Evolutionary conservation across 1,284 basidiomycete species (phyloP).

Genomic region (Polyporus tsugae): DNA sequence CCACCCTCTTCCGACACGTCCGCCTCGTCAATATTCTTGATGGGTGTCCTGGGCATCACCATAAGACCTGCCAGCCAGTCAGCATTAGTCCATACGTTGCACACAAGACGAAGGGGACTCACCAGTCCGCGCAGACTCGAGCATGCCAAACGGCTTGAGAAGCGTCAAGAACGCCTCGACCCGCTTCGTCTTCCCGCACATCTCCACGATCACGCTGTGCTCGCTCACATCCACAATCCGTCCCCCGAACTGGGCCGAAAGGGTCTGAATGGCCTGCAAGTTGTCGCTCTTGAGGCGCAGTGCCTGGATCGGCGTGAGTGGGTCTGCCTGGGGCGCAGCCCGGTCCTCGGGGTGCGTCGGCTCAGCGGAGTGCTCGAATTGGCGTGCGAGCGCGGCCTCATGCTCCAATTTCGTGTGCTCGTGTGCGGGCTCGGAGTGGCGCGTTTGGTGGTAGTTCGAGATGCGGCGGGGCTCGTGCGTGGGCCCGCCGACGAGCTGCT

Average conservation of each 20-base stretch:
- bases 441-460: slow-evolving; percentile 10
- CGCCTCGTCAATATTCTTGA: slow-evolving; percentile 74
- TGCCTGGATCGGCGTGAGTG: slow-evolving; percentile 75
- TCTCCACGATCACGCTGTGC: slow-evolving; percentile 93
- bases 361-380: slow-evolving; percentile 68
- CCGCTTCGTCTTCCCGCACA: slow-evolving; percentile 91
- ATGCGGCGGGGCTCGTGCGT: slow-evolving; percentile 72
- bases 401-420: slow-evolving; percentile 65
- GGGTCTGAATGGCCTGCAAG: slow-evolving; percentile 84
- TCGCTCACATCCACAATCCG: slow-evolving; percentile 96
- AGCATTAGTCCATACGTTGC: slow-evolving; percentile 7
- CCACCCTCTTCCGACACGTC: slow-evolving; percentile 56
- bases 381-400: slow-evolving; percentile 74
- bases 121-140: slow-evolving; percentile 84
- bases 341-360: slow-evolving; percentile 16
- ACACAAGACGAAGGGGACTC: slow-evolving; percentile 38
- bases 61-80: slow-evolving; percentile 72
- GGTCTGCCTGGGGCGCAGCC: slow-evolving; percentile 30
- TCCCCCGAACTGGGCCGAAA: slow-evolving; percentile 91
- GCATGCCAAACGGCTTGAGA: slow-evolving; percentile 93
- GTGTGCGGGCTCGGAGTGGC: slow-evolving; percentile 29
- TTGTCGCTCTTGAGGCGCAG: slow-evolving; percentile 92
- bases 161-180: slow-evolving; percentile 95
- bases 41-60: slow-evolving; percentile 96
- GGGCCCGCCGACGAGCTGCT: slow-evolving; percentile 85